phyloP scores from a whole-genome alignment of 2,329 filamentous ascomycete genomes.

The Salinomyces thailandicus region DNA sequence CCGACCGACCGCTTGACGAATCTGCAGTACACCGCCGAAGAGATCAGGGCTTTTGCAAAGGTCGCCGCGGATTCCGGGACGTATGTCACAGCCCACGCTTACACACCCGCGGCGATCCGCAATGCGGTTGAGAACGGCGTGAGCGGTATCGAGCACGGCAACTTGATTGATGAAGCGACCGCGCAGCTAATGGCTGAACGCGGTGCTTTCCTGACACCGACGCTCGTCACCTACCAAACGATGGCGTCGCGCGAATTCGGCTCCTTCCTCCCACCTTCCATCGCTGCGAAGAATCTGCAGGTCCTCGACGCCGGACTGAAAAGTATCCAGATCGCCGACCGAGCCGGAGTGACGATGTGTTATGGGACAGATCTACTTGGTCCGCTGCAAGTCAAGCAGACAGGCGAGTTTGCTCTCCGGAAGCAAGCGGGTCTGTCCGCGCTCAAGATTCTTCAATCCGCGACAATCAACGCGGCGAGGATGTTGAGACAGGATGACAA shows the following conservation, averaged over 20 bases:
- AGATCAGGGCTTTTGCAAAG: conserved; percentile 45
- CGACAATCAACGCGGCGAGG: conserved; percentile 44
- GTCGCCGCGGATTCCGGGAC: conserved; percentile 41
- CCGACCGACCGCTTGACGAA: conserved; percentile 45
- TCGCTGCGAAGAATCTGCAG: conserved; percentile 40
- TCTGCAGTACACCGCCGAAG: conserved; percentile 47
- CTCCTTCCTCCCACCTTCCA: conserved; percentile 36
- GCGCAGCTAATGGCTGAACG: conserved; percentile 42
- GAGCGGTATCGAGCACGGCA: conserved; percentile 49
- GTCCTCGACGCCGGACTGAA: conserved; percentile 40
- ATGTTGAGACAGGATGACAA: conserved; percentile 38
- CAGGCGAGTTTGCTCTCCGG: conserved; percentile 40
- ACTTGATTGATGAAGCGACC: conserved; percentile 49
- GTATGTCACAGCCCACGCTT: conserved; percentile 49
- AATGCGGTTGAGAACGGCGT: conserved; percentile 47
- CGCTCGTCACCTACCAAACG: conserved; percentile 41
- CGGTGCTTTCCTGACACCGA: conserved; percentile 44
- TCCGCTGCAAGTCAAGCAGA: conserved; percentile 40
- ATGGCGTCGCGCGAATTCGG: conserved; percentile 37
- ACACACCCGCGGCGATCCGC: conserved; percentile 45
- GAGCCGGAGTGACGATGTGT: conserved; percentile 46
- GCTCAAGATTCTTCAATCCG: conserved; percentile 39
- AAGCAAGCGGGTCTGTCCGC: conserved; percentile 33
- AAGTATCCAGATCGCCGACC: conserved; percentile 39
- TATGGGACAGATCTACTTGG: conserved; percentile 47